A percentile compares a stretch with the other conserved stretches of the same genome.
phyloP scores from a whole-genome alignment of 2,329 filamentous ascomycete genomes.

The Alternaria sp. region DNA sequence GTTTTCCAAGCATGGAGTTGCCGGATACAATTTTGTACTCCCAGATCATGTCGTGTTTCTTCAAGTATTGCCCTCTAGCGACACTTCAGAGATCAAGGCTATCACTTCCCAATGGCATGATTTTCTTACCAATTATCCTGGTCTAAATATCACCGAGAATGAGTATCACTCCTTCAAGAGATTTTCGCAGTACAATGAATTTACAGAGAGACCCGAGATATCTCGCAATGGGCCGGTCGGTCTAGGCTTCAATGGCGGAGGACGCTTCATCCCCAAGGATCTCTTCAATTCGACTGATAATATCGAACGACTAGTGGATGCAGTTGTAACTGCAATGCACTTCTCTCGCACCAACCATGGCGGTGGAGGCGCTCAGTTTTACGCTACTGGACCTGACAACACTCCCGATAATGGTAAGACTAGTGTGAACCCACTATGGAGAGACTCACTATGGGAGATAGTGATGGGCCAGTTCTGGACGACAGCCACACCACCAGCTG shows the following conservation, averaged over 20 bases:
- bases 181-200: conserved; percentile 44
- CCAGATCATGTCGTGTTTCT: conserved; percentile 44
- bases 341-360: conserved; percentile 38
- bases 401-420: conserved; percentile 44
- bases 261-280: conserved; percentile 44
- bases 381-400: conserved; percentile 47
- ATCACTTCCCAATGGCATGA: conserved; percentile 43
- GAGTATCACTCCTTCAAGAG: conserved; percentile 43
- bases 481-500: conserved; percentile 22
- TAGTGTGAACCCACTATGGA: conserved; percentile 44
- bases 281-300: conserved; percentile 34
- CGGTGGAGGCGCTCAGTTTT: conserved; percentile 45
- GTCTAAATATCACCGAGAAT: conserved; percentile 43
- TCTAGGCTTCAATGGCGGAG: conserved; percentile 44
- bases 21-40: conserved; percentile 49
- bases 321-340: conserved; percentile 46
- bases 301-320: conserved; percentile 40
- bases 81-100: conserved; percentile 35
- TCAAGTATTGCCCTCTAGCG: conserved; percentile 41
- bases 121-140: conserved; percentile 45
- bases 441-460: conserved; percentile 46
- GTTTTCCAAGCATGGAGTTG: conserved; percentile 42
- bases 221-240: conserved; percentile 47
- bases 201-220: conserved; percentile 42
- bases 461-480: conserved; percentile 47